A percentile compares a stretch with the other conserved stretches of the same genome.
Conservation (phyloP, 495 filamentous ascomycete genomes). For the Penicillium macrosclerotiorum region DNA sequence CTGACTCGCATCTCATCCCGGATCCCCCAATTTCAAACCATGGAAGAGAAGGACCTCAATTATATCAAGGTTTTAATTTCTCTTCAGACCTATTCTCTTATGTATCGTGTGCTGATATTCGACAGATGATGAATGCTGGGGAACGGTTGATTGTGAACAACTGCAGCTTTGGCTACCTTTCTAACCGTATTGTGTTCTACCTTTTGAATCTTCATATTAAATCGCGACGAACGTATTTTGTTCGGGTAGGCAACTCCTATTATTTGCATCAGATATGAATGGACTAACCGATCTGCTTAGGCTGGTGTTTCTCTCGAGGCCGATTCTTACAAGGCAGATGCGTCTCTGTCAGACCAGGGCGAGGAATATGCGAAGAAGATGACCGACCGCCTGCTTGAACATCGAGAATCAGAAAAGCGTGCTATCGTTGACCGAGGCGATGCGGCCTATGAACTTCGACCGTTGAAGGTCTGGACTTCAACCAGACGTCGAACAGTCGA, state of each 20-base stretch:
- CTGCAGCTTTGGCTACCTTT: slow-evolving; percentile 90
- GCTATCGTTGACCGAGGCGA: slow-evolving; percentile 67
- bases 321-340: slow-evolving; percentile 88
- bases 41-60: slow-evolving; percentile 90
- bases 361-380: slow-evolving; percentile 84
- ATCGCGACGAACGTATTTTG: slow-evolving; percentile 89
- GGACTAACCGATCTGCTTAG: slow-evolving; percentile 21
- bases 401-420: slow-evolving; percentile 78
- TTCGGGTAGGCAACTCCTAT: slow-evolving; percentile 53
- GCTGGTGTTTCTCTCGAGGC: slow-evolving; percentile 69
- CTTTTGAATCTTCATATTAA: slow-evolving; percentile 97
- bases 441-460: slow-evolving; percentile 64
- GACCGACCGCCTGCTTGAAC: slow-evolving; percentile 73
- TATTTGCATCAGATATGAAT: not conserved
- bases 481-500: slow-evolving; percentile 86
- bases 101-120: slow-evolving; percentile 7
- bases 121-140: slow-evolving; percentile 96
- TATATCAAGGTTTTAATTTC: slow-evolving; percentile 72
- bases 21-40: slow-evolving; percentile 94
- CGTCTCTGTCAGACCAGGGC: slow-evolving; percentile 77
- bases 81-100: not conserved
- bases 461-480: slow-evolving; percentile 90
- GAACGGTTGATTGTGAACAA: slow-evolving; percentile 90
- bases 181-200: slow-evolving; percentile 96
- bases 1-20: slow-evolving; percentile 82